phyloP scores from a whole-genome alignment of 2,329 filamentous ascomycete genomes.

The Colletotrichum nymphaeae region DNA sequence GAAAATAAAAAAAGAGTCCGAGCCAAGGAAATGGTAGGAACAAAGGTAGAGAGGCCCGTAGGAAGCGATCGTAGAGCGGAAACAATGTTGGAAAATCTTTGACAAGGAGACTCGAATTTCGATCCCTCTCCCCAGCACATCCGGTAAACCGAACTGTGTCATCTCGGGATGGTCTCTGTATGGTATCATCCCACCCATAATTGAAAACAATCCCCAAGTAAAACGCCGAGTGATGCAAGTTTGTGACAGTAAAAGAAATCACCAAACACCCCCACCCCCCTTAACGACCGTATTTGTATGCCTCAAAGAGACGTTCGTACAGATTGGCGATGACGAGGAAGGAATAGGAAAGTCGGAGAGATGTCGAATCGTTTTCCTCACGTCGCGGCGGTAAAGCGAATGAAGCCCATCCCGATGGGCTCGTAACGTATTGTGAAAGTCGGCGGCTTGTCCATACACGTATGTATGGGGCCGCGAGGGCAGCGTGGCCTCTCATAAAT shows the following conservation, averaged over 20 bases:
- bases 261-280: neutral
- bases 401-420: neutral
- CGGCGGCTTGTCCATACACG: neutral
- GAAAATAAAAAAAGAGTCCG: neutral
- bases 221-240: slow-evolving; percentile 31
- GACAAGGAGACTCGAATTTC: slow-evolving; percentile 12
- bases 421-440: neutral
- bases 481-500: slow-evolving; percentile 54
- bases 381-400: neutral
- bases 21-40: neutral
- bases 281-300: slow-evolving; percentile 22
- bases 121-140: neutral
- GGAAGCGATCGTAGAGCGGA: slow-evolving; percentile 25
- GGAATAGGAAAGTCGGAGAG: neutral
- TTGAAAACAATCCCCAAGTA: neutral
- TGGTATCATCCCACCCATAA: slow-evolving; percentile 31
- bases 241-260: slow-evolving; percentile 11
- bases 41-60: slow-evolving; percentile 1
- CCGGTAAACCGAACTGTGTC: slow-evolving; percentile 3
- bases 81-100: slow-evolving; percentile 14
- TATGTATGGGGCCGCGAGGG: neutral
- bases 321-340: neutral
- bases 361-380: neutral
- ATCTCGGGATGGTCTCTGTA: slow-evolving; percentile 23
- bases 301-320: slow-evolving; percentile 17